These are phyloP conservation scores for Boletus huronensis DNA, from an alignment of 768 basidiomycete species.

Conservation along the genomic window DNA sequence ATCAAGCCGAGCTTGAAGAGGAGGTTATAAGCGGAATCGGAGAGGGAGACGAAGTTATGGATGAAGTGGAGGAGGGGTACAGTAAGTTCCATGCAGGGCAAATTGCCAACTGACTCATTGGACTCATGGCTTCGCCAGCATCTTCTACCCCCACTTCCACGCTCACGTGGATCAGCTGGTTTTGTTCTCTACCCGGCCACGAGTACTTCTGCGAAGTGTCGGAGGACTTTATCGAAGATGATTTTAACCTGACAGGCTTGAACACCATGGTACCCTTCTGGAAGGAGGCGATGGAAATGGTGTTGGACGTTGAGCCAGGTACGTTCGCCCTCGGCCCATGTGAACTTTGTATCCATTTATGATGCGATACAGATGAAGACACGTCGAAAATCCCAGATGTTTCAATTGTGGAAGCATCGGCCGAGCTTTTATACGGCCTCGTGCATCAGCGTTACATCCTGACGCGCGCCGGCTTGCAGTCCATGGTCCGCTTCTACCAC, in stretches of 20 bases:
- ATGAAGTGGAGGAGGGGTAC: conserved; percentile 65
- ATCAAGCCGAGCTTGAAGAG: conserved; percentile 54
- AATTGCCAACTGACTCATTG: conserved; percentile 8
- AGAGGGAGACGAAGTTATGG: conserved; percentile 77
- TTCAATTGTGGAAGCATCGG: conserved; percentile 95
- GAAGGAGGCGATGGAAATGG: conserved; percentile 99
- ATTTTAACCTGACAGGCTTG: conserved; percentile 97
- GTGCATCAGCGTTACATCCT: conserved; percentile 98
- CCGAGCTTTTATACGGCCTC: conserved; percentile 94
- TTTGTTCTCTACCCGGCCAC: conserved; percentile 90
- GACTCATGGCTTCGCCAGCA: conserved; percentile 42
- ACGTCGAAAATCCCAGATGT: conserved; percentile 96
- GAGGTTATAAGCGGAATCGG: conserved; percentile 56
- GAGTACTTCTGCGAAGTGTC: conserved; percentile 98
- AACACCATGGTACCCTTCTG: conserved; percentile 97
- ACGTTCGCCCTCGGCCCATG: conserved; percentile 30
- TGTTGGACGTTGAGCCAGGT: conserved; percentile 98
- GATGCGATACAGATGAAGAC: conserved; percentile 67
- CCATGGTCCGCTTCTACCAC: conserved; percentile 64
- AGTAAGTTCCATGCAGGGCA: conserved; percentile 50
- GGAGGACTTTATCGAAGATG: conserved; percentile 99
- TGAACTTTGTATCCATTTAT: conserved; percentile 9
- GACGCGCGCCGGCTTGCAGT: conserved; percentile 88
- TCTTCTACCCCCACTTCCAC: conserved; percentile 90
- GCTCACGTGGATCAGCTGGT: conserved; percentile 95